phyloP scores from a whole-genome alignment of 768 basidiomycete species.

The Pisolithus marmoratus region DNA sequence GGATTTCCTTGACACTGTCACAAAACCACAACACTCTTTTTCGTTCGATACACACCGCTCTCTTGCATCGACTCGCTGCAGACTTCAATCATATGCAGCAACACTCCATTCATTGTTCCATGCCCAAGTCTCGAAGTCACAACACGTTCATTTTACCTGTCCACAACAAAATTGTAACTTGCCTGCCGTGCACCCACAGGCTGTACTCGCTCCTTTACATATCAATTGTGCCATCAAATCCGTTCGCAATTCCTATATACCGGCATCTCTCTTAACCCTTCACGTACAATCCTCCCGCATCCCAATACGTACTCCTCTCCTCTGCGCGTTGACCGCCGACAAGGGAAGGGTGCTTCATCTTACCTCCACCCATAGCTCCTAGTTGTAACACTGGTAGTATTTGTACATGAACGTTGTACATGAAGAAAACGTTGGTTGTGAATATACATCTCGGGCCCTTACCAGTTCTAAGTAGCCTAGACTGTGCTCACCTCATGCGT shows the following conservation, averaged over 20 bases:
- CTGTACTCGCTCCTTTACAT: neutral
- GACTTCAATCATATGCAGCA: neutral
- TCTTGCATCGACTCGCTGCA: neutral
- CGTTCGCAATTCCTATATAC: neutral
- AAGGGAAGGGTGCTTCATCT: neutral
- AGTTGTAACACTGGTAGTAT: neutral
- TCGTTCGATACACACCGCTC: neutral
- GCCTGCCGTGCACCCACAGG: neutral
- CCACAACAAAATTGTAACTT: neutral
- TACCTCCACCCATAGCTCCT: neutral
- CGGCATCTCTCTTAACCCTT: neutral
- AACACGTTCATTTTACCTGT: neutral
- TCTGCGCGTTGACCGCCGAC: neutral
- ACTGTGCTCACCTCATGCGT: too few relatives aligned
- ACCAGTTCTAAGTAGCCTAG: too few relatives aligned
- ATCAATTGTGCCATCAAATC: neutral
- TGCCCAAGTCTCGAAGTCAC: neutral
- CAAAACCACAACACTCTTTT: neutral
- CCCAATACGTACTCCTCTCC: neutral
- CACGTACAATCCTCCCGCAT: neutral
- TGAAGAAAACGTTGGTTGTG: neutral
- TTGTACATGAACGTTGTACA: neutral
- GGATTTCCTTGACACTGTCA: neutral
- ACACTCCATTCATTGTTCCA: neutral
- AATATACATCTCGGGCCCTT: neutral